Evolutionary conservation across 83 land plant species (phyloP).

Genomic region (Diphasiastrum complanatum): DNA sequence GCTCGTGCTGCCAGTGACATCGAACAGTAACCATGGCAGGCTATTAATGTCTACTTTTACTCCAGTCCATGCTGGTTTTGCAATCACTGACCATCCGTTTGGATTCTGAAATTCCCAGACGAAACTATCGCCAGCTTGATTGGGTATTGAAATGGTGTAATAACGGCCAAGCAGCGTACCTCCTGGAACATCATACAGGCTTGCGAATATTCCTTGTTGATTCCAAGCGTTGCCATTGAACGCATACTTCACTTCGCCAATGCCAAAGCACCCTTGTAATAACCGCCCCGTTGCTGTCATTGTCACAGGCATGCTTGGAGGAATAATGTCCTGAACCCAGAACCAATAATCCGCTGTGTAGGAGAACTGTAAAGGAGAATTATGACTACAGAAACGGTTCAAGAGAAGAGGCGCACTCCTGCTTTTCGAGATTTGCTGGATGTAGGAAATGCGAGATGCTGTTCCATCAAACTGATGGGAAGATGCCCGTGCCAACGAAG

Average conservation of each 20-base stretch:
- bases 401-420: constrained; percentile 8
- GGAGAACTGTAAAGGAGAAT: neutral
- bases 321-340: constrained; percentile 19
- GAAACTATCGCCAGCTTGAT: constrained; percentile 11
- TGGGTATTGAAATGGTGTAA: neutral
- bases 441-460: constrained; percentile 15
- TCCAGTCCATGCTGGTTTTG: neutral
- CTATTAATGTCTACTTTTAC: constrained; percentile 6
- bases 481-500: constrained; percentile 8
- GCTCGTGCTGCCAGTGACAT: constrained; percentile 19
- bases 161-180: constrained; percentile 13
- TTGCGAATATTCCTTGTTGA: neutral
- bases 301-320: constrained; percentile 15
- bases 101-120: constrained; percentile 18
- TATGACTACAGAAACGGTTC: neutral
- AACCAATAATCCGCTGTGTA: constrained; percentile 25
- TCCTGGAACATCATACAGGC: constrained; percentile 26
- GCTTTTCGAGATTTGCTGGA: constrained; percentile 4
- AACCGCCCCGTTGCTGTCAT: constrained; percentile 5
- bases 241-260: constrained; percentile 11
- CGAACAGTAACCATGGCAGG: constrained; percentile 23
- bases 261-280: constrained; percentile 21
- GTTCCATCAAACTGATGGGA: constrained; percentile 7
- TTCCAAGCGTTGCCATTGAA: constrained; percentile 20
- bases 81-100: constrained; percentile 16